phyloP scores from a whole-genome alignment of 108 stramenopile species.

The Mediolabrus comicus region DNA sequence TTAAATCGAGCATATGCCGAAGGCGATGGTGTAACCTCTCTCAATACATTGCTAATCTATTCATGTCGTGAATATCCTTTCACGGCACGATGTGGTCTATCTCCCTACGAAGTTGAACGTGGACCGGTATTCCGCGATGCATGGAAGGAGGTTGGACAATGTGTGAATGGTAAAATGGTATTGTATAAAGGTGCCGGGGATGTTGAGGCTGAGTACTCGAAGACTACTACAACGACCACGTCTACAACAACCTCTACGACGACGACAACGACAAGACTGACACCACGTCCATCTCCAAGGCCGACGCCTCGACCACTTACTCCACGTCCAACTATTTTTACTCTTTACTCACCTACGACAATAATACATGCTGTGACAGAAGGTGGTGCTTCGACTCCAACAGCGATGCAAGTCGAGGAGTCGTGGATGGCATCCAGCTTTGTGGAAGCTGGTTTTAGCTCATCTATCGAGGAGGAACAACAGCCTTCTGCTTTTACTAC shows the following conservation, averaged over 20 bases:
- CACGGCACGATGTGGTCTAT: neutral
- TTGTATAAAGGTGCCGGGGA: neutral
- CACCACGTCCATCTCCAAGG: too few species aligned
- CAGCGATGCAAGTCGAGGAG: neutral
- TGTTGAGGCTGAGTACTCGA: too few species aligned
- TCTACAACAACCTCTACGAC: too few species aligned
- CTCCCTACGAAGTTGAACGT: neutral
- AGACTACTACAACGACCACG: too few species aligned
- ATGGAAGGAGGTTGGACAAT: conserved; percentile 8
- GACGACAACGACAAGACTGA: too few species aligned
- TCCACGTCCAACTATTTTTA: too few species aligned
- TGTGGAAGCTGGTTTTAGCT: neutral
- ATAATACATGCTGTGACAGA: too few species aligned
- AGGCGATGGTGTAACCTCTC: conserved; percentile 6
- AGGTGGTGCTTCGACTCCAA: too few species aligned
- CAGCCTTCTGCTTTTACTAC: neutral
- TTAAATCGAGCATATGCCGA: neutral
- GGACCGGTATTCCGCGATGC: conserved; percentile 7
- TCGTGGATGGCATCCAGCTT: neutral
- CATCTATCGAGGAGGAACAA: neutral
- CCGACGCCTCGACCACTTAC: too few species aligned
- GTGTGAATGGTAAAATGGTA: conserved; percentile 1
- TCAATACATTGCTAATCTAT: conserved; percentile 5
- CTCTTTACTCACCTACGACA: too few species aligned
- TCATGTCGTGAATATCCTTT: conserved; percentile 8